Evolutionary conservation across 495 filamentous ascomycete genomes (phyloP), one percentile per base, ranked within the genome.

Genomic region (Astrocystis sublimbata): DNA sequence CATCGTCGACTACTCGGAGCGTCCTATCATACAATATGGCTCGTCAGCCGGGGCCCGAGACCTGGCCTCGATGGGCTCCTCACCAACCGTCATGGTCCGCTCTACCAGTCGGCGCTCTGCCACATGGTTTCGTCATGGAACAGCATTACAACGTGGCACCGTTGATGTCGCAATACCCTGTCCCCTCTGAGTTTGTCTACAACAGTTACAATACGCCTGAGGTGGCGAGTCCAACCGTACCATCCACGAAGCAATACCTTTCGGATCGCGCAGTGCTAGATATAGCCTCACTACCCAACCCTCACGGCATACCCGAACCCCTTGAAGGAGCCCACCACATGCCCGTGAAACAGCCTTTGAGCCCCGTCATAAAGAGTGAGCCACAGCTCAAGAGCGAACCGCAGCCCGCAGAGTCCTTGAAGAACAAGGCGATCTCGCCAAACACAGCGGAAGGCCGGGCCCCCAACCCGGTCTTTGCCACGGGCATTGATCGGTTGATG

Each of bases 401-500:
- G 21, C 68, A 73, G 53, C 49, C 61, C n/a, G 45, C 52, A 4
- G 61, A 57, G 13, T 33, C 1, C 23, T 24, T 35, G n/a, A 63
- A 49, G 15, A 53, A 45, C 4, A 73, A 70, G 63, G 67, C 59
- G 7, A 65, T 75, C 50, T 56, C 62, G 8, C 53, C 64, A 21
- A 76, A 73, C 41, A 47, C 60, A 3, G 63, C 70, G 4, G 62
- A 72, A 23, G 58, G 65, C 23, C 63, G 61, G 17, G 55, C 66
- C 7, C 40, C 63, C 6, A 70, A 87, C 19, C 68, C 85, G 46
- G 78, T 85, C 46, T 94, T 93, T 75, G 84, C 85, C 31, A 98
- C 92, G 1, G 85, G 89, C 52, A 87, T 98, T 45, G 93, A 98
- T 71, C 86, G 86, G n/a, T 74, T 98, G 40, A 94, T 97, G 91